Evolutionary conservation across 768 basidiomycete species (phyloP), one percentile per base, ranked within the genome.

Genomic region (Tubosaeta brunneosetosa): DNA sequence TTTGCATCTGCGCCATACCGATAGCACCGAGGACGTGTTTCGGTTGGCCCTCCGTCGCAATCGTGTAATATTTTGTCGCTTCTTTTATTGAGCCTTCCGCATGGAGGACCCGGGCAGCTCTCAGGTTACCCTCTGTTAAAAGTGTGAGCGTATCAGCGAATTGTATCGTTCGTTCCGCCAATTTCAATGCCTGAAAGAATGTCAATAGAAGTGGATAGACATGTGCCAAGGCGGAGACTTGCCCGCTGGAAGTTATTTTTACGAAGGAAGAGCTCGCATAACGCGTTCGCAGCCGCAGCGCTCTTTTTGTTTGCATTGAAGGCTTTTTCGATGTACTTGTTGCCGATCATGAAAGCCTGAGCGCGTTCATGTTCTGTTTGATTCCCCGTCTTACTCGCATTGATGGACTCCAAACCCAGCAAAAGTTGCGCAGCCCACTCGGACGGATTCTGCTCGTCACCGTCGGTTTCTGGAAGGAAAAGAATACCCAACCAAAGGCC

Each of bases 101-200:
- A 59, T 94, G 92, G 13, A 84, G 77, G 3, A 89, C 84, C 16
- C 92, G 82, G 2, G 85, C 95, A 13, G 94, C 85, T 31, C 88
- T 79, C 14, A 94, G 71, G 62, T 93, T 89, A 3, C 93, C 88
- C 61, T 97, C 94, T 1, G 90, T 87, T 27, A 94, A 77, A 14
- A 95, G 74, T 0, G 89, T 78, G 31, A 91, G 75, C 0, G 89
- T 92, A 61, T 98, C 95, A 0, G 94, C 88, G 62, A 90, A 97
- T 65, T 97, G 94, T 37, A 98, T 85, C 0, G 94, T 88, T 47
- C 94, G 82, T 62, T 98, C 97, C 22, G 93, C 94, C 17, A 98
- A 75, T 74, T 98, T 99, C 41, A 95, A 68, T 0, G 93, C 91
- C 85, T 93, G 44, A 38, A 5, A 5, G 29, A 26, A 19, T 22